Evolutionary conservation across 176 grass and related monocot genomes (phyloP).

Genomic region (Neostapfia colusana): DNA sequence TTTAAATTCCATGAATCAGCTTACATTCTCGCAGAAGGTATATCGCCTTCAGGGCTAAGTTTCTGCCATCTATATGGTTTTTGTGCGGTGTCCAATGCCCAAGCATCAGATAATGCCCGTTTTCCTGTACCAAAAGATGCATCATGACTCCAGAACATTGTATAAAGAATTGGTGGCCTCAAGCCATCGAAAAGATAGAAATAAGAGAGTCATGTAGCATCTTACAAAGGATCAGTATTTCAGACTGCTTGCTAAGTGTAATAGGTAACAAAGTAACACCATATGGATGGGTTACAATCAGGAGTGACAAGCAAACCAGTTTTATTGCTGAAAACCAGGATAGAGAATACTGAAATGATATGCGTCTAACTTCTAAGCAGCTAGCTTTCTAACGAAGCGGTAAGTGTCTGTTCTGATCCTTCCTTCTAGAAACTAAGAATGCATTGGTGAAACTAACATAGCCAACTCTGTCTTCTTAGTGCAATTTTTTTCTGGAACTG

Average conservation of each 20-base stretch:
- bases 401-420: background rate
- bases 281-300: constrained; percentile 18
- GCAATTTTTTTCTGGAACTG: constrained; percentile 5
- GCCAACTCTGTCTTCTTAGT: background rate
- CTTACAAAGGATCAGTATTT: constrained; percentile 7
- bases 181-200: constrained; percentile 9
- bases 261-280: constrained; percentile 2
- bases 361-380: background rate
- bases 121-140: constrained; percentile 60
- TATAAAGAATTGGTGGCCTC: background rate
- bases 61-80: constrained; percentile 99
- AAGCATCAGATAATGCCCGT: constrained; percentile 84
- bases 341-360: background rate
- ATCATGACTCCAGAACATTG: background rate
- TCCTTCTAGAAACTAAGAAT: background rate
- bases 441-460: background rate
- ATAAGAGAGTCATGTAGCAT: background rate
- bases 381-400: background rate
- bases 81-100: constrained; percentile 94
- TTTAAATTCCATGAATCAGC: constrained; percentile 22
- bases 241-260: constrained; percentile 5
- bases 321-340: constrained; percentile 1
- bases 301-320: background rate
- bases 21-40: constrained; percentile 93
- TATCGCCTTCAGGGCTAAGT: constrained; percentile 93